Base-by-base conservation (phyloP, 768 basidiomycete species). In the Kwoniella bestiolae region DNA sequence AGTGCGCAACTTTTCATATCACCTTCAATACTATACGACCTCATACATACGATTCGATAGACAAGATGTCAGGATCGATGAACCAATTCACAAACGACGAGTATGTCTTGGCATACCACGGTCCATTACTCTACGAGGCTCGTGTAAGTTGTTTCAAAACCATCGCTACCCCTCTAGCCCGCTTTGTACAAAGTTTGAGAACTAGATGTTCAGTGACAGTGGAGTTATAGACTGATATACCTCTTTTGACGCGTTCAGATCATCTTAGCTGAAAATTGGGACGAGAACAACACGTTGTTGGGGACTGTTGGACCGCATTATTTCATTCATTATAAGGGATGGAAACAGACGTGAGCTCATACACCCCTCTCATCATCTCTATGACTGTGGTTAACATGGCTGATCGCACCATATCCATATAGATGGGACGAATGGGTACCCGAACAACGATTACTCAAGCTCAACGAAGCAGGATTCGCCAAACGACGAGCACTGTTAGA, bases 351-450 rank as follows among this genome's bases (percentile, higher is more conserved):
- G 92, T 94, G 78, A 73, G 83, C 81, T 16, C 23, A 61, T n/a
- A 12, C 7, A n/a, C 29, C 34, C 28, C 16, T 38, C 38, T 16
- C 5, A 41, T 26, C 32, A 23, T 3, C 35, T 16, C 23, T 26
- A 12, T 16, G 2, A 35, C 0, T 21, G 34, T 25, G 23, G 16
- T 51, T 9, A 51, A 11, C n/a, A 5, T 35, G 34, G 51, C 51
- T 60, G 41, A 61, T n/a, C n/a, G n/a, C n/a, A n/a, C n/a, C 55
- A 11, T 47, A 49, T 1, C 21, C 8, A 11, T 21, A 26, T 52
- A 95, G 93, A 66, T 97, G 94, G 93, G 94, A 96, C 83, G 94
- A 98, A 84, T 97, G 92, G 92, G 95, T 97, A 0, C 90, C 91
- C 2, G 85, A 86, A 25, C 78, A 77, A 25, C 89, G 96, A 4